Evolutionary conservation across 768 basidiomycete species (phyloP), one percentile per base, ranked within the genome.

Genomic region (Termitomyces sp.): DNA sequence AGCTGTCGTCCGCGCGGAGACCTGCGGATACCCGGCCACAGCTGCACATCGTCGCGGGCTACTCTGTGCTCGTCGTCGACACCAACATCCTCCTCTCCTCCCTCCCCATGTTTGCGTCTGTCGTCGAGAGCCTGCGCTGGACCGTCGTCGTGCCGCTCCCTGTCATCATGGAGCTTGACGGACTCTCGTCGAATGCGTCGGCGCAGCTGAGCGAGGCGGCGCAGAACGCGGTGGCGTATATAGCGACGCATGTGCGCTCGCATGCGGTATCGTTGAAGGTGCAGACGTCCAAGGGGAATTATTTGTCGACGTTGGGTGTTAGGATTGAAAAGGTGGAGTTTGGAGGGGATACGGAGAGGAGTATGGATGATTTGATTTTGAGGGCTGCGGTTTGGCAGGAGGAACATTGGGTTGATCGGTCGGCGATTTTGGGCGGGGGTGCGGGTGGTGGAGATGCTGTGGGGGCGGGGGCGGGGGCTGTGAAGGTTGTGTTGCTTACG

Each of bases 161-260:
- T 0, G 96, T 97, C 60, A 82, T 98, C 67, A 98, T 95, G 80
- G 97, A 99, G 64, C 86, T 99, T 8, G 96, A 99, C 63, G 94
- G 94, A n/a, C 84, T 98, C 8, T 78, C 82, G 1, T 71, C 75
- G 56, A 87, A 90, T 61, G 59, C 74, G 2, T 71, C 81, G 0
- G 70, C 81, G 0, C 78, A 81, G 44, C 86, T 98, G 24, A 92
- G 88, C 41, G 79, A 84, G 46, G 84, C 90, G 0, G 94, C 97
- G 0, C 75, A 77, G 37, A 75, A 78, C 12, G 92, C 94, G 0
- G 75, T 97, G 58, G 61, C 77, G 0, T 97, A 92, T 65, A 82
- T 98, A 63, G 82, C 87, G 2, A 75, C 83, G 1, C 86, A 88
- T 63, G 72, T 98, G 58, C 89, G 88, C 50, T 79, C 88, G 4